Evolutionary conservation across 2,329 filamentous ascomycete genomes (phyloP), one percentile per base, ranked within the genome.

Genomic region (Tolypocladium ophioglossoides): DNA sequence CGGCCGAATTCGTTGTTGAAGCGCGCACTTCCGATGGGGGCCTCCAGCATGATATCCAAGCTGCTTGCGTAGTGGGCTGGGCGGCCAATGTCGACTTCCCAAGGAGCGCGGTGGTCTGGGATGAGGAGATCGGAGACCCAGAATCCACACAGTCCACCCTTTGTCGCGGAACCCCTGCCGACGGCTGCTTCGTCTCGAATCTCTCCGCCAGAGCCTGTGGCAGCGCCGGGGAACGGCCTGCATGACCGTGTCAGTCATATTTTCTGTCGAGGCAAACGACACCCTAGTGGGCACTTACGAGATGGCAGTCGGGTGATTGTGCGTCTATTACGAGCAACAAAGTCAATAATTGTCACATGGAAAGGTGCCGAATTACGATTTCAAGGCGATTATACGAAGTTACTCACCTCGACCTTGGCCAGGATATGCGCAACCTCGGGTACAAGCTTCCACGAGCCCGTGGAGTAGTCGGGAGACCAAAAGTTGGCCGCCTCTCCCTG

Each of bases 1-100:
- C 94, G 83, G 30, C 94, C 94, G 64, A 97, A 99, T 66, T 96
- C 94, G 66, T 99, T 99, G 76, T 97, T 97, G 77, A 95, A 97
- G 22, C 89, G 84, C 51, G 94, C 94, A 63, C 89, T 94, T 38
- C 94, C 94, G 62, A 99, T 94, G 0, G 94, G 94, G 0, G 91
- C 94, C 68, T 99, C 92, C 12, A 97, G 78, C 92, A 99, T 97
- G 62, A 99, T 97, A 67, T 97, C 91, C 39, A 96, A 75, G 72
- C 88, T 91, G 73, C 89, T 95, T 22, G 94, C 91, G 65, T 96
- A 94, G 71, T 99, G 94, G 47, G 83, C 80, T 5, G 94, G 94
- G 66, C 87, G 91, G 51, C 94, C 94, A 54, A 96, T 81, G 64
- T 96, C 88, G 35, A 89, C 74, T 69, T 99, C 94, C 94, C 94